phyloP scores from a whole-genome alignment of 257 asterid genomes.

The Solanum pinnatisectum region DNA sequence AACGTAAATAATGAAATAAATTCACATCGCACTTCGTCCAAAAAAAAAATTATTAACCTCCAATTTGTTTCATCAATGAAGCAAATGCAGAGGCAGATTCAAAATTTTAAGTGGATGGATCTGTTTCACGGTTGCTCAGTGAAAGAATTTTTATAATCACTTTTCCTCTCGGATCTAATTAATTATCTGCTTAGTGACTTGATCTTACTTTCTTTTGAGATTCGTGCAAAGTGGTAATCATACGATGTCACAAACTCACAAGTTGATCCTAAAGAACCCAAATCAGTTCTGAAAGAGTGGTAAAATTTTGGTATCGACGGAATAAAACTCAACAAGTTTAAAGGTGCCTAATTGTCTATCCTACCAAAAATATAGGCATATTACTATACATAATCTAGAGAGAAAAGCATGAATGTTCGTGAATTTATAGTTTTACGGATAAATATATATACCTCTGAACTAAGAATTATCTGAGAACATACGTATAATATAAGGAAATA shows the following conservation, averaged over 20 bases:
- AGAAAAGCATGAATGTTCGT: fast-evolving
- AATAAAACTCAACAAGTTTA: neutral
- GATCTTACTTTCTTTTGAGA: neutral
- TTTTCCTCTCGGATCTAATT: neutral
- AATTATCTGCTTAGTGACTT: no score
- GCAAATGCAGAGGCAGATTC: neutral
- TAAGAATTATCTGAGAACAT: neutral
- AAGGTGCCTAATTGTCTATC: neutral
- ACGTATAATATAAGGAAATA: neutral
- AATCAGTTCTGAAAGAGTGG: neutral
- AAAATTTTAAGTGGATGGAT: neutral
- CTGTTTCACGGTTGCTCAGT: neutral
- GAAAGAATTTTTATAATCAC: neutral
- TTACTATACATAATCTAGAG: neutral
- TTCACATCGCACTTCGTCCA: neutral
- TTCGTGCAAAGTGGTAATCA: no score
- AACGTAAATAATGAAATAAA: neutral
- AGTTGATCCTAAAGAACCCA: no score
- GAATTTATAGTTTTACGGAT: fast-evolving
- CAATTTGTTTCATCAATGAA: neutral
- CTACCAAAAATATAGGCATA: no score
- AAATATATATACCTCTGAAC: neutral
- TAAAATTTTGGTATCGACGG: neutral
- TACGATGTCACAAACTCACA: no score
- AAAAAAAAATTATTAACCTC: neutral